phyloP scores from a whole-genome alignment of 306 rosid species.

The Inga laurina region DNA sequence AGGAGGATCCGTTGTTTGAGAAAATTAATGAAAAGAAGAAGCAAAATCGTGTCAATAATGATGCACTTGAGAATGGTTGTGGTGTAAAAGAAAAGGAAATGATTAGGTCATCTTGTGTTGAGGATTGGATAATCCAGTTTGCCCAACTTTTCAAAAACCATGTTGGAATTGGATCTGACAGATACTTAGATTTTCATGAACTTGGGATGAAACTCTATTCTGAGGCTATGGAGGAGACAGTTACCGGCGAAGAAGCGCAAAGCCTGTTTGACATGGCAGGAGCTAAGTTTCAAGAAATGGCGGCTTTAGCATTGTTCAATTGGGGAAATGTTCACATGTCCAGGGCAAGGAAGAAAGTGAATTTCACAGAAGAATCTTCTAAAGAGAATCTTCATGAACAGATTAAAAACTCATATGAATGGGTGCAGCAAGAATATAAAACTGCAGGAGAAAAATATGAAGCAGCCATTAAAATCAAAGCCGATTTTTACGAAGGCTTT shows the following conservation, averaged over 20 bases:
- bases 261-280: slow-evolving; percentile 74
- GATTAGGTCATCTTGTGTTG: slow-evolving; percentile 66
- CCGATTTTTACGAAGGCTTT: slow-evolving; percentile 80
- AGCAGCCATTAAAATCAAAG: slow-evolving; percentile 68
- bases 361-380: slow-evolving; percentile 57
- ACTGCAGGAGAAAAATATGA: slow-evolving; percentile 79
- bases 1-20: slow-evolving; percentile 65
- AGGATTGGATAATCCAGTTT: slow-evolving; percentile 85
- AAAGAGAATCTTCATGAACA: slow-evolving; percentile 49
- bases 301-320: slow-evolving; percentile 88
- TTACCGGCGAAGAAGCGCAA: slow-evolving; percentile 89
- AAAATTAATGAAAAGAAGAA: slow-evolving; percentile 37
- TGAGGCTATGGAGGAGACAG: slow-evolving; percentile 93
- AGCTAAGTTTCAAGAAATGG: slow-evolving; percentile 87
- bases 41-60: slow-evolving; percentile 24
- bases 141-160: slow-evolving; percentile 79
- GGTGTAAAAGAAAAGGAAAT: slow-evolving; percentile 47
- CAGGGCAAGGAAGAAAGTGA: slow-evolving; percentile 77
- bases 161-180: slow-evolving; percentile 79
- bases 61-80: slow-evolving; percentile 43
- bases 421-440: slow-evolving; percentile 68
- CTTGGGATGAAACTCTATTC: slow-evolving; percentile 87
- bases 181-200: slow-evolving; percentile 76
- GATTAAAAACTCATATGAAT: slow-evolving; percentile 60
- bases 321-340: slow-evolving; percentile 95